Conservation (phyloP, 345 rosid genomes). For the Boechera stricta region DNA sequence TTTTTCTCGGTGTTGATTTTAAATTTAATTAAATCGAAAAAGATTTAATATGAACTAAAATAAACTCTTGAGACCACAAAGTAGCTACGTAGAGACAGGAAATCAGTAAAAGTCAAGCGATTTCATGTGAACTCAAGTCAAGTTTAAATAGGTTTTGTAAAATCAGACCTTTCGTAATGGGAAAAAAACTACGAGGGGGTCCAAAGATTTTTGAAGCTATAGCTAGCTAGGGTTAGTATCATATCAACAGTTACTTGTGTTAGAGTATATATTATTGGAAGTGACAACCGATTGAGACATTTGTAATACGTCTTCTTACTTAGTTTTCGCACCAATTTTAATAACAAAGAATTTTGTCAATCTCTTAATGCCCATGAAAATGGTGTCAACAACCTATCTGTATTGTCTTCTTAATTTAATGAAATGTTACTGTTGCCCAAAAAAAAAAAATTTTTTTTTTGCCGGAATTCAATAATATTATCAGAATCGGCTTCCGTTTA, state of each 20-base stretch:
- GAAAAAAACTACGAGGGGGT: conserved; percentile 33
- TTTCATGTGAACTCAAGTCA: conserved; percentile 45
- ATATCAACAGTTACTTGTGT: conserved; percentile 45
- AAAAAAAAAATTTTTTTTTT: background rate
- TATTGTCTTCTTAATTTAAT: no score
- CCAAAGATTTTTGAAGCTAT: conserved; percentile 44
- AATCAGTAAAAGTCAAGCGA: conserved; percentile 31
- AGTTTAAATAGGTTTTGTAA: conserved; percentile 38
- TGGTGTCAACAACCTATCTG: no score
- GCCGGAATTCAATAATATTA: background rate
- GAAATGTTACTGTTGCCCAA: no score
- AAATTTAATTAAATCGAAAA: background rate
- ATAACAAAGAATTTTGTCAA: background rate
- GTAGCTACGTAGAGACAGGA: conserved; percentile 35
- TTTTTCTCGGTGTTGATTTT: background rate
- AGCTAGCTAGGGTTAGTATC: conserved; percentile 48
- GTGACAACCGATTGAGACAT: conserved; percentile 64
- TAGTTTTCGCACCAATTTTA: conserved; percentile 20
- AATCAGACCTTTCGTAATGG: conserved; percentile 29
- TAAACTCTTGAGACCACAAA: conserved; percentile 25
- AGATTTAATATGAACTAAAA: background rate
- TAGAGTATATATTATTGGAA: conserved; percentile 47
- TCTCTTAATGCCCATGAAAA: no score
- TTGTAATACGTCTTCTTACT: conserved; percentile 38
- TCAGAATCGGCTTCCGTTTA: background rate